phyloP scores from a whole-genome alignment of 805 yeast genomes.

The Schwanniomyces pseudopolymorphus region DNA sequence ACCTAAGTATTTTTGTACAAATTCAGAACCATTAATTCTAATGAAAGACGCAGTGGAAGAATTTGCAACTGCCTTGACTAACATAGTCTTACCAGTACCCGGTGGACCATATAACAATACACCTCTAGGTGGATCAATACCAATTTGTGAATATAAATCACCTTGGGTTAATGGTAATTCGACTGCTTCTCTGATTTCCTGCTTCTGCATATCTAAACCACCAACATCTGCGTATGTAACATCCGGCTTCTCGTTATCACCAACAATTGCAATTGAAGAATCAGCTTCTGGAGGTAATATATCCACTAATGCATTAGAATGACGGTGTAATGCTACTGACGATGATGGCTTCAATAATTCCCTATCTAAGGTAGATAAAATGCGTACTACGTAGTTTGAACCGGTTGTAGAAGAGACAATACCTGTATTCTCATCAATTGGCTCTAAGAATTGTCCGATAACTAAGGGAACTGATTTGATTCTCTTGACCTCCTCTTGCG shows the following conservation, averaged over 20 bases:
- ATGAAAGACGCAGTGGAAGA: conserved; percentile 93
- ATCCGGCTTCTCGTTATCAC: conserved; percentile 90
- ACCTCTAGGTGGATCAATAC: conserved; percentile 99
- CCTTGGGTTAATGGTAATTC: conserved; percentile 95
- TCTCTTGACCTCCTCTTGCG: conserved; percentile 97
- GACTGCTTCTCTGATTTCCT: conserved; percentile 97
- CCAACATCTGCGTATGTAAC: conserved; percentile 97
- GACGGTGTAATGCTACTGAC: conserved; percentile 96
- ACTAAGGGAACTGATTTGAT: conserved; percentile 97
- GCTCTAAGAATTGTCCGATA: conserved; percentile 96
- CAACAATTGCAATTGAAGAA: conserved; percentile 90
- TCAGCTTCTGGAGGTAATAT: conserved; percentile 99
- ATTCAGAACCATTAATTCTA: conserved; percentile 96
- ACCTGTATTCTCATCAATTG: conserved; percentile 94
- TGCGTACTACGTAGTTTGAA: conserved; percentile 93
- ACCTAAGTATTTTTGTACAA: conserved; percentile 96
- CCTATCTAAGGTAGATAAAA: conserved; percentile 89
- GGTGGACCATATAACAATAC: conserved; percentile 98
- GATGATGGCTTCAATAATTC: conserved; percentile 93
- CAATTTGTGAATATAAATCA: conserved; percentile 93
- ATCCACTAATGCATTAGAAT: conserved; percentile 95
- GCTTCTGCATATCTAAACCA: conserved; percentile 98
- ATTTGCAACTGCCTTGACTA: conserved; percentile 98
- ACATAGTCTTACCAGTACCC: conserved; percentile 99
- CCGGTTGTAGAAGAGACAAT: conserved; percentile 98